Evolutionary conservation across 148 eudicot species (phyloP), one percentile per base, ranked within the genome.

Genomic region (Fallopia convolvulus): DNA sequence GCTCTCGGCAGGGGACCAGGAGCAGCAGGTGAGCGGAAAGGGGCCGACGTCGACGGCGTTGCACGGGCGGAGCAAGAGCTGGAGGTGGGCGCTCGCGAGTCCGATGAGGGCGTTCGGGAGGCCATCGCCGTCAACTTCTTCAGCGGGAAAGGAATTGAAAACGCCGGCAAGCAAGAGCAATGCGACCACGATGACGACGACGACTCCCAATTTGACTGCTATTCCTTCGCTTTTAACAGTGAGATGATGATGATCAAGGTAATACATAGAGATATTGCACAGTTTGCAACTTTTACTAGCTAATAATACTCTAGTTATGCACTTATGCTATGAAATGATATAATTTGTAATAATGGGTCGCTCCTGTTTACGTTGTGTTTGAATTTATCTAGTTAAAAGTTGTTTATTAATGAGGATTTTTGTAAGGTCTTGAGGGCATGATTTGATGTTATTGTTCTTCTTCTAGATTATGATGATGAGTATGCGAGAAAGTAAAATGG

Each of bases 81-180:
- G 97, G 93, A 91, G 90, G 0, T 94, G 98, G 98, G 90, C 97
- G 0, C 86, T 93, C 30, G 92, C 97, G 0, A 94, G 97, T 61
- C 98, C 98, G 6, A 90, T 89, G 74, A 82, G 94, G 50, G 94
- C 89, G 2, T 90, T 93, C 55, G 79, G 86, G 14, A 68, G 82
- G 78, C 83, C 85, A 8, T 48, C 85, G 26, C 65, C 82, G 8
- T 6, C 46, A 1, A 26, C 49, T 40, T 42, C 70, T 23, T 72
- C 74, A 1, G 18, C 60, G 0, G 18, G 50, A 0, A 60, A 52
- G 23, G 41, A 75, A 23, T 71, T 75, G 58, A 86, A 80, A 41
- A 83, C 74, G 44, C 0, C 72, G 44, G 44, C 44, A 7, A 52
- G 23, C 41, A 74, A 77, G 73, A 78, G 9, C 63, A 79, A 63